Evolutionary conservation across 75 land plant genomes (phyloP), one percentile per base, ranked within the genome.

Genomic region (Cryptomeria japonica): DNA sequence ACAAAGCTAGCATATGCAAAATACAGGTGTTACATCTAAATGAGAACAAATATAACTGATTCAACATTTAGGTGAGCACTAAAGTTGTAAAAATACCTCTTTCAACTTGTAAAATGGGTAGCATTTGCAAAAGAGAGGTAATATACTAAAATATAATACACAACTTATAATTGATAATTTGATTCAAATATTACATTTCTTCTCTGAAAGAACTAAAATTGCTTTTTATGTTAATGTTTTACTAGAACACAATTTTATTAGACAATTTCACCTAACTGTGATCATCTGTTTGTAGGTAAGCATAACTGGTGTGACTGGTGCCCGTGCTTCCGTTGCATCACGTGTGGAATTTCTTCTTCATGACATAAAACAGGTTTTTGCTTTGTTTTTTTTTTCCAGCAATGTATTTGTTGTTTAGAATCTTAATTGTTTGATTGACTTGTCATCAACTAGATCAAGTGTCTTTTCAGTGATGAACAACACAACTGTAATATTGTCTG

Each of bases 231-330:
- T 5, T 73, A 73, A n/a, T 73, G 34, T 32, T 31, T 73, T 73
- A 73, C 76, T 73, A 73, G 28, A 56, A 10, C 3, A 70, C 37
- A 32, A 73, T 31, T 31, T 32, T 73, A 32, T 25, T 47, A 31
- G 58, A 64, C 19, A 14, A 64, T 85, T 39, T 22, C 46, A 31
- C 56, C 1, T 28, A 44, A 16, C 46, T 86, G 13, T 22, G 36
- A 46, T 83, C 18, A 44, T 89, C 19, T 55, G 34, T 87, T 47
- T 72, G 80, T 64, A 97, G 99, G 99, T 97, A 88, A 97, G 99
- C 87, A 90, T 97, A 73, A 91, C 95, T 47, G 99, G 99, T 85
- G 99, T 97, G 34, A 97, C 99, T 2, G 99, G 99, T 56, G 94
- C 95, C 34, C 94, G 99, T 31, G 37, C 91, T 84, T 90, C 95